phyloP scores from a whole-genome alignment of 805 yeast genomes.

The Allodekkera sacchari region DNA sequence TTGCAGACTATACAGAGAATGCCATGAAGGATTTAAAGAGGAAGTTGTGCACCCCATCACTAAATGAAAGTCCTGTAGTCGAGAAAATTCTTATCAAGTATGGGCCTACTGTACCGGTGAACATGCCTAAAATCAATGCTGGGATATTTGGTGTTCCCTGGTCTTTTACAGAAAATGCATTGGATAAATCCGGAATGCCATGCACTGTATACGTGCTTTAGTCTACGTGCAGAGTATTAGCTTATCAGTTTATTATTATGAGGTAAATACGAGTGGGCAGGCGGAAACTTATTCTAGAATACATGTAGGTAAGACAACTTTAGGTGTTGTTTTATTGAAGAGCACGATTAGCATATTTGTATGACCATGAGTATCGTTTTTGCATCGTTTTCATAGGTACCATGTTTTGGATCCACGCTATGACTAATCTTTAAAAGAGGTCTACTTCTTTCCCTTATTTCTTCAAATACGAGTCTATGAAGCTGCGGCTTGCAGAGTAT shows the following conservation, averaged over 20 bases:
- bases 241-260: no score
- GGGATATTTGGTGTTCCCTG: constrained; percentile 80
- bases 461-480: constrained; percentile 24
- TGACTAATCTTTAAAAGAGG: no score
- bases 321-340: no score
- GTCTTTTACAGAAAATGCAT: constrained; percentile 51
- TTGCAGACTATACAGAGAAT: constrained; percentile 39
- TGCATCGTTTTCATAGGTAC: no score
- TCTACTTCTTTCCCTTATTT: no score
- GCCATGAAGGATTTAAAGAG: constrained; percentile 40
- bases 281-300: no score
- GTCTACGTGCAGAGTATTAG: constrained; percentile 3
- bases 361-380: no score
- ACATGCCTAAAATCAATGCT: constrained; percentile 73
- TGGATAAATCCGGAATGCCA: constrained; percentile 27
- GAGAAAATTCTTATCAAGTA: constrained; percentile 2
- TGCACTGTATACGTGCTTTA: constrained; percentile 42
- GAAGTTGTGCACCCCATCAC: constrained; percentile 24
- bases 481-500: constrained; percentile 32
- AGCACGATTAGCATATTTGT: no score
- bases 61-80: constrained; percentile 5
- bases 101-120: constrained; percentile 26
- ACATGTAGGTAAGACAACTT: no score
- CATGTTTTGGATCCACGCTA: no score
- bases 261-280: no score